Evolutionary conservation across 768 basidiomycete genomes (phyloP), one percentile per base, ranked within the genome.

Genomic region (Nevesoporus exiguus): DNA sequence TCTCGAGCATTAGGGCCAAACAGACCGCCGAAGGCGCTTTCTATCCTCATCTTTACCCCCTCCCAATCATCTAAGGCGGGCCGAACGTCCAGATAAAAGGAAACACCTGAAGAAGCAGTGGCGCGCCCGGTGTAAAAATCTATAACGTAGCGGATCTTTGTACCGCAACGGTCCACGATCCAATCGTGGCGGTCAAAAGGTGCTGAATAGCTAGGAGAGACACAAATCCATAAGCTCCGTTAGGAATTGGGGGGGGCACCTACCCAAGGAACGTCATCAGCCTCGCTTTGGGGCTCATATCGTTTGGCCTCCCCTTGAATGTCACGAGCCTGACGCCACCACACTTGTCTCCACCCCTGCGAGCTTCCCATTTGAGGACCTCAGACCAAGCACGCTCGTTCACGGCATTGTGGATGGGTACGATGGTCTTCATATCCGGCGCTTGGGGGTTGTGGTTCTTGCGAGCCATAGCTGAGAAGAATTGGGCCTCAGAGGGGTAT

Each of bases 181-280:
- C 97, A 99, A 70, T 98, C 96, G 61, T 99, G 97, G 50, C 93
- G 78, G 69, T 99, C 97, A 71, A 99, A 99, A 0, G 97, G 97
- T 22, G 91, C 79, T 25, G 90, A 80, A 70, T 97, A 99, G 11
- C 96, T 99, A n/a, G n/a, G n/a, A n/a, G 61, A 7, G 27, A 29
- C 19, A 53, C 37, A 41, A 10, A 5, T n/a, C n/a, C 21, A 49
- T 57, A 8, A 59, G 37, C 15, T 2, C 21, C 11, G 11, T 1
- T 3, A 46, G 3, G n/a, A 17, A 41, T 30, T 27, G 39, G 14
- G 51, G 42, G 47, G 19, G 46, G 51, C 9, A 73, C 84, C 55
- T 66, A 98, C 97, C 97, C 97, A 37, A 95, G 76, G 33, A 97
- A 73, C 55, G 83, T 85, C 71, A 90, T 92, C 70, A 84, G 77